Base-by-base conservation (phyloP, 257 asterid genomes). In the Sherardia arvensis region DNA sequence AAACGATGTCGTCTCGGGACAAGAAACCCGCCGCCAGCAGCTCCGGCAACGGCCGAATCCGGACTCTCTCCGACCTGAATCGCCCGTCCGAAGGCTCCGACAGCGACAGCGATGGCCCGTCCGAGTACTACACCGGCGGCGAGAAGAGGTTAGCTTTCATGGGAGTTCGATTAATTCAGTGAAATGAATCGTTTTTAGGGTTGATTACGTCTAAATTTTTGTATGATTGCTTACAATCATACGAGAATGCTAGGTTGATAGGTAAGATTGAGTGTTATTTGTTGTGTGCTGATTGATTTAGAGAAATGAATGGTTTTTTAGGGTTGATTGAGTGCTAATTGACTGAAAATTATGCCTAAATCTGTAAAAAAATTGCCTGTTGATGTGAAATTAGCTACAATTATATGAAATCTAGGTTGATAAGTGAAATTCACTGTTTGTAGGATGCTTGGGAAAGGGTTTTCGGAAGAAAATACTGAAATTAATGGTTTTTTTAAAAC, bases 81-180 rank as follows among this genome's bases (percentile, higher is more conserved):
- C 88, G 97, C 3, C 91, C 97, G 1, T 66, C 97, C 26, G 85
- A 92, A 21, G 84, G 75, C 40, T 81, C 91, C 65, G 91, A 81
- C 65, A 79, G 83, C 70, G 91, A 84, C 61, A 79, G 90, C 53
- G 99, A 85, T 71, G 88, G 64, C 0, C 99, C 99, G 47, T 91
- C 85, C 76, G 97, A 91, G 77, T 87, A 85, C 71, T 91, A 84
- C 73, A 85, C 99, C 65, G 99, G 99, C 28, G 99, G 99, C 22
- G 97, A 93, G 69, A 93, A 93, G 77, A 93, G 99, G 99, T 87
- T 20, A 29, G 28, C 7, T 5, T n/a, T 18, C 26, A 17, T 30
- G 63, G 34, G 34, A 59, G 21, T 30, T 20, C 23, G 23, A 59
- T 30, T 20, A n/a, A n/a, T n/a, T n/a, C n/a, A n/a, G 12, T 18